phyloP scores from a whole-genome alignment of 768 basidiomycete genomes.

The Mycena indigotica region DNA sequence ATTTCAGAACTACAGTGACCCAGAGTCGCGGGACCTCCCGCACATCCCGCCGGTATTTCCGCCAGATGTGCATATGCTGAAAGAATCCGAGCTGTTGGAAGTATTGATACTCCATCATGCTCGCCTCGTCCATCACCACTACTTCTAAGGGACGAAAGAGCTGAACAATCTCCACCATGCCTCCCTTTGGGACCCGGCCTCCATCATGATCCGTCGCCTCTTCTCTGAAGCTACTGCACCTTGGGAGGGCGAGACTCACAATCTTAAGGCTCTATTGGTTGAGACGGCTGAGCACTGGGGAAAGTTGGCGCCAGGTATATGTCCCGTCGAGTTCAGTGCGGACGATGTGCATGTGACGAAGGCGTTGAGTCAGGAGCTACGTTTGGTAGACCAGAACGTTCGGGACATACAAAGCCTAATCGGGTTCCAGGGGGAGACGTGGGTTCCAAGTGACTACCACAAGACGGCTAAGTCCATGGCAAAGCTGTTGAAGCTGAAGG shows the following conservation, averaged over 20 bases:
- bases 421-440: conserved; percentile 42
- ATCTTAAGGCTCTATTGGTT: conserved; percentile 49
- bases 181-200: conserved; percentile 39
- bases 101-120: conserved; percentile 4
- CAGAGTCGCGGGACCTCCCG: not conserved
- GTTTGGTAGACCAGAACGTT: conserved; percentile 36
- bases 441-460: conserved; percentile 46
- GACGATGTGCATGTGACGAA: conserved; percentile 37
- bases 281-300: conserved; percentile 45
- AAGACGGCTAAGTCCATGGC: conserved; percentile 37
- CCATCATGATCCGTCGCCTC: conserved; percentile 41
- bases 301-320: conserved; percentile 41
- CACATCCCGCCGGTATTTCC: conserved; percentile 42
- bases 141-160: conserved; percentile 45
- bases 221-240: conserved; percentile 44
- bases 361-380: conserved; percentile 34
- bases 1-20: conserved; percentile 5
- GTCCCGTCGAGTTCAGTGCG: conserved; percentile 49
- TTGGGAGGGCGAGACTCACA: conserved; percentile 55
- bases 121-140: conserved; percentile 47
- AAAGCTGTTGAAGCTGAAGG: conserved; percentile 37
- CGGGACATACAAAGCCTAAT: conserved; percentile 29
- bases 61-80: conserved; percentile 41
- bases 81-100: not conserved
- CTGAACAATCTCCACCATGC: conserved; percentile 47